These are phyloP conservation scores for Cyclotella baltica DNA, from an alignment of 108 stramenopile species.

Conservation along the genomic window DNA sequence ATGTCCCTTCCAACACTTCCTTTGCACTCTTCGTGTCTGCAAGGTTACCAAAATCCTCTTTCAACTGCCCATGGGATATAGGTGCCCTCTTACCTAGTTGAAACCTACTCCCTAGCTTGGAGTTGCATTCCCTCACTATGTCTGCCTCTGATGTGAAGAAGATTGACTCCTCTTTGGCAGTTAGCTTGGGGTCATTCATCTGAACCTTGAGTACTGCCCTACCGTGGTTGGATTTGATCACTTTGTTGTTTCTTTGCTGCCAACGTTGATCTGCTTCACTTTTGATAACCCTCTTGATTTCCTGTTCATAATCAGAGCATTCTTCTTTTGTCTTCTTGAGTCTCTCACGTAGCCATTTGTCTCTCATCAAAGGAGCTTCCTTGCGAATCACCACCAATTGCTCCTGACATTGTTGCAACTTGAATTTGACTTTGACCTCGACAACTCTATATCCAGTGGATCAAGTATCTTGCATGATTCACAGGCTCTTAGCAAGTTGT, in stretches of 20 bases:
- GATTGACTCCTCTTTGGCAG: too few species aligned
- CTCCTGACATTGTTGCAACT: background rate
- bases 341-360: background rate
- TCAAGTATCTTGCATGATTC: background rate
- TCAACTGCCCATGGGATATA: background rate
- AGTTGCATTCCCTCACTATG: background rate
- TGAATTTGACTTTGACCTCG: background rate
- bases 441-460: background rate
- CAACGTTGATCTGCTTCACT: background rate
- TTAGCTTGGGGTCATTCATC: background rate
- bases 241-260: background rate
- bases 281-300: background rate
- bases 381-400: background rate
- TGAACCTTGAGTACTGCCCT: background rate
- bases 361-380: background rate
- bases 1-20: slow-evolving; percentile 25
- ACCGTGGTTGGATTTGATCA: background rate
- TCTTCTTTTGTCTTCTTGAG: background rate
- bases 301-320: background rate
- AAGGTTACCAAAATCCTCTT: slow-evolving; percentile 18
- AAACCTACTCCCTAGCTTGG: background rate
- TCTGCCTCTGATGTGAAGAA: too few species aligned
- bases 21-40: background rate
- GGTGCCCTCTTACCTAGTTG: background rate
- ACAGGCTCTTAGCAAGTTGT: slow-evolving; percentile 1